Percentiles rank a stretch among this genome's conserved stretches.
These are phyloP conservation scores for Stygiomarasmius scandens DNA, from an alignment of 1,284 basidiomycete genomes.

Conservation along the genomic window DNA sequence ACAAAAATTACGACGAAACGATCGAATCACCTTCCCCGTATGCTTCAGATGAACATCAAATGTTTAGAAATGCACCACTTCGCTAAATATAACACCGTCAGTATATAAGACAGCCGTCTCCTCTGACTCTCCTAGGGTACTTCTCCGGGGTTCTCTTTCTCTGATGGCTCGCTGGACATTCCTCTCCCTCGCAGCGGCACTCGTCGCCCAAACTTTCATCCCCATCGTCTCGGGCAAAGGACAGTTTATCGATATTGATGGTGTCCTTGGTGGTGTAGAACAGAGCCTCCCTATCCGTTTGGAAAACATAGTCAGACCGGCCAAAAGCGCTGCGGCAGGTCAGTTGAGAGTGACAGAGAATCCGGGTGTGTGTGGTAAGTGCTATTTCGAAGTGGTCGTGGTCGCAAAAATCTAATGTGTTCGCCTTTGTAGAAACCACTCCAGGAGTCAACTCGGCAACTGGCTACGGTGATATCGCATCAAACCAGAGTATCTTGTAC, in stretches of 20 bases:
- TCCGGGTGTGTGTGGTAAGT: conserved; percentile 38
- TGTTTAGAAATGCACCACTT: no score
- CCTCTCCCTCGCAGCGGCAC: not conserved
- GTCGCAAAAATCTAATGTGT: no score
- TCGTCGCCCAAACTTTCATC: not conserved
- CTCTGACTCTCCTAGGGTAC: not conserved
- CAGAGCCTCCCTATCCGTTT: not conserved
- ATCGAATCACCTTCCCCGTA: no score
- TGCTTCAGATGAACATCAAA: no score
- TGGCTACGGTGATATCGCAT: conserved; percentile 46
- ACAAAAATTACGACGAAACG: no score
- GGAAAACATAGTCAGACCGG: not conserved
- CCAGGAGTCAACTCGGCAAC: conserved; percentile 45
- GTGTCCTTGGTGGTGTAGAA: conserved; percentile 11
- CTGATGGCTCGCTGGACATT: not conserved
- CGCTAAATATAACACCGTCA: no score
- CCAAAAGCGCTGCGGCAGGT: conserved; percentile 21
- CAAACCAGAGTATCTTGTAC: conserved; percentile 45
- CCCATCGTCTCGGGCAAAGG: conserved; percentile 4
- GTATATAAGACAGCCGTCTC: no score
- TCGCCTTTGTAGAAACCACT: conserved; percentile 33
- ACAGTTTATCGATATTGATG: conserved; percentile 9
- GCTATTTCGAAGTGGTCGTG: not conserved
- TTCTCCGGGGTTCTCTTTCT: not conserved
- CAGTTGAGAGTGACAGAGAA: conserved; percentile 43